Conservation (phyloP, 179 eudicot genomes). For the Beta lomatogona region DNA sequence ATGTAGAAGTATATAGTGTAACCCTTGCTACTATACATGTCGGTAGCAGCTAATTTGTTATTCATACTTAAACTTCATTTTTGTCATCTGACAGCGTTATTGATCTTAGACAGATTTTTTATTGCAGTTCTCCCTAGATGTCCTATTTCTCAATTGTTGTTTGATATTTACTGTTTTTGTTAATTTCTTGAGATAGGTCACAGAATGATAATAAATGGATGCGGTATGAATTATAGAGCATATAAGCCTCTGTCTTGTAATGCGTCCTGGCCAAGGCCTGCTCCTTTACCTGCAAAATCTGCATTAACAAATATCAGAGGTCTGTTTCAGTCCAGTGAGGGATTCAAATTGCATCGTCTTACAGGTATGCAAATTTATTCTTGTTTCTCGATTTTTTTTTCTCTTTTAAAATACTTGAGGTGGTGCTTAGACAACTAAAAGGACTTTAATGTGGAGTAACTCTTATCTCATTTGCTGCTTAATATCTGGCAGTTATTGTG, state of each 20-base stretch:
- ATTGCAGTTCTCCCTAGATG: not conserved
- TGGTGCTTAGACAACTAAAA: conserved; percentile 4
- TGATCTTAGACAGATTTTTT: not conserved
- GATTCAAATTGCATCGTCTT: conserved; percentile 28
- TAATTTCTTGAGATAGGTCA: conserved; percentile 17
- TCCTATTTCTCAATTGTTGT: not conserved
- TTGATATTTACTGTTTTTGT: conserved; percentile 4
- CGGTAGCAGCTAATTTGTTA: not conserved
- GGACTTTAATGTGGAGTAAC: not conserved
- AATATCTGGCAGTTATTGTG: not conserved
- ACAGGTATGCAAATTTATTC: conserved; percentile 38
- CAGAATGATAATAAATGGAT: conserved; percentile 59
- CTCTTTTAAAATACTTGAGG: not conserved
- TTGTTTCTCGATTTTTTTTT: not conserved
- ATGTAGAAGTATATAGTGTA: not conserved
- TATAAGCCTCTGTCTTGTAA: conserved; percentile 32
- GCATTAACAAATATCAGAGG: conserved; percentile 30
- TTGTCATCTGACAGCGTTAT: not conserved
- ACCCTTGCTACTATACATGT: too few relatives aligned
- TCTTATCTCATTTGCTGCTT: not conserved
- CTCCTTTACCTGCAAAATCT: conserved; percentile 29
- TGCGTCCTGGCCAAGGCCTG: conserved; percentile 23
- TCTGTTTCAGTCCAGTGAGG: conserved; percentile 32
- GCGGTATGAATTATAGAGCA: conserved; percentile 38
- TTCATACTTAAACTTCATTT: not conserved